Base-by-base conservation (phyloP, 225 moss, liverwort and hornwort species). In the Physcomitrium patens region DNA sequence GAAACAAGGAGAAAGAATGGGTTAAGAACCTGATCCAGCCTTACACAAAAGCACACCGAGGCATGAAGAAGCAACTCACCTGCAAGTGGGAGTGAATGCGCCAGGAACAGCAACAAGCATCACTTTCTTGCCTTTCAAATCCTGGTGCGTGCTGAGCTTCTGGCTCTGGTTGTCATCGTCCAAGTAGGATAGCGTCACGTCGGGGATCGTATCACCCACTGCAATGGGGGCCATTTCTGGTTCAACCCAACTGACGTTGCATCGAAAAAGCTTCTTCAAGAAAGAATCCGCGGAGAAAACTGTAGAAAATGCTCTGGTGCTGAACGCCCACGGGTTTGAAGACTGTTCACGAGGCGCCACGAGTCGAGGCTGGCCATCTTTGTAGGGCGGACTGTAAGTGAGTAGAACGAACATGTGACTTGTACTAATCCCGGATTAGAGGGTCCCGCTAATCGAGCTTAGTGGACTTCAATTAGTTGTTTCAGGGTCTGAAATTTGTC, bases 71-170 rank as follows among this genome's bases (percentile, higher is more conserved):
- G 31, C 31, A 1, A 10, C 3, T 0, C 1, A 91, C 93, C 93
- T 93, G 95, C 95, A 96, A 37, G 90, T 88, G 46, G 95, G 93
- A 18, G 95, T 96, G 78, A 96, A 96, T 13, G 95, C 95, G 18
- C 95, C 95, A 11, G 95, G 95, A 12, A 93, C 95, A 1, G 86
- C 95, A 68, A 95, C 63, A 26, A 96, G 87, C 20, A 96, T 91
- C 2, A 80, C 84, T 84, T 96, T 96, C 91, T 93, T 96, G 10
- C 95, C 93, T 24, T 86, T 87, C 11, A 85, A 82, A 42, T 82
- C 65, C 71, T 77, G 66, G 15, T 86, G 70, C 50, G 82, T 45
- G 19, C 74, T 75, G 1, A 91, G 69, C 55, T 72, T 75, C 66
- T 93, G 81, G 63, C 51, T 0, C 10, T 79, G 59, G 41, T 86